Evolutionary conservation across 148 eudicot species (phyloP).

Genomic region (Diospyros kaki): DNA sequence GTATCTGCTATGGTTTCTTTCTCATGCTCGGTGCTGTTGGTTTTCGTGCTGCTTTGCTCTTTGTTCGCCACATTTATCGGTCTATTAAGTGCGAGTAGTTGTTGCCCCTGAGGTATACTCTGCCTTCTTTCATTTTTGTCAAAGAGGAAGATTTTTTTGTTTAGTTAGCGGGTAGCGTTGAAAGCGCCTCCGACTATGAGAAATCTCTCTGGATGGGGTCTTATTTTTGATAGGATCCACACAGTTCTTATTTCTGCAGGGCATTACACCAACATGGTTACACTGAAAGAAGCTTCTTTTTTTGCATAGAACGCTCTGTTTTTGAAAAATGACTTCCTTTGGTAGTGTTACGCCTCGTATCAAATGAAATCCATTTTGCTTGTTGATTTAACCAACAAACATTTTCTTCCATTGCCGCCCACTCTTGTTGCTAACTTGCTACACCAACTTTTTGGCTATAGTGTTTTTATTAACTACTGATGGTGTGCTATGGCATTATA

Average conservation of each 20-base stretch:
- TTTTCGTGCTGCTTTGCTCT: conserved; percentile 34
- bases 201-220: neutral
- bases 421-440: too few species aligned
- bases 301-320: neutral
- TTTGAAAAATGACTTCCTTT: neutral
- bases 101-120: neutral
- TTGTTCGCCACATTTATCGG: conserved; percentile 25
- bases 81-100: conserved; percentile 30
- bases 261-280: neutral
- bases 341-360: too few species aligned
- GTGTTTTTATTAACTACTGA: too few species aligned
- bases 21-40: conserved; percentile 36
- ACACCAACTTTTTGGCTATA: too few species aligned
- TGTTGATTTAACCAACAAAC: too few species aligned
- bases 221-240: neutral
- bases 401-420: too few species aligned
- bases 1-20: conserved; percentile 32
- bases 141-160: neutral
- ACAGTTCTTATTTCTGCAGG: neutral
- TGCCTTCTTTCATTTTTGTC: neutral
- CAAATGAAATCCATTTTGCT: too few species aligned
- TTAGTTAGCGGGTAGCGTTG: neutral
- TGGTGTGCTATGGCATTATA: too few species aligned
- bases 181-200: neutral
- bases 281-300: neutral